A percentile compares a stretch with the other conserved stretches of the same genome.
These are phyloP conservation scores for Verticillium longisporum DNA, from an alignment of 2,329 filamentous ascomycete species.

Conservation along the genomic window DNA sequence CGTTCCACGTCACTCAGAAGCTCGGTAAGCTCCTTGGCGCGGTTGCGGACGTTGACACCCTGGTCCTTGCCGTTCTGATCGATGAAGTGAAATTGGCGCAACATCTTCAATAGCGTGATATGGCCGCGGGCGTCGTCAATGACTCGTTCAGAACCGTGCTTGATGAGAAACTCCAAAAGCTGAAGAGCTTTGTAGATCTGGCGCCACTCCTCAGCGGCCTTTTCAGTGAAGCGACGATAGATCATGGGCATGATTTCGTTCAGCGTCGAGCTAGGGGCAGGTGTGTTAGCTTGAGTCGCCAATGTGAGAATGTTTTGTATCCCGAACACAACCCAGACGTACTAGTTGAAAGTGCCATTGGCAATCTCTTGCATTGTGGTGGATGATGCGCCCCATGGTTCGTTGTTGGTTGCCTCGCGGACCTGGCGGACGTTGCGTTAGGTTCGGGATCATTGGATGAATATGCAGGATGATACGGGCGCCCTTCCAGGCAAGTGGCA, in stretches of 20 bases:
- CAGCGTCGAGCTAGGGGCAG: slow-evolving; percentile 66
- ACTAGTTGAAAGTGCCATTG: slow-evolving; percentile 98
- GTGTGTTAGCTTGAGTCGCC: neutral
- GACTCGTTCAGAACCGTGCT: slow-evolving; percentile 95
- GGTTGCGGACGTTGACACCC: slow-evolving; percentile 93
- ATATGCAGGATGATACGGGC: neutral
- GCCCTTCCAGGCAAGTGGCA: neutral
- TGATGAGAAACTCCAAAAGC: slow-evolving; percentile 92
- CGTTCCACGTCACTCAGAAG: slow-evolving; percentile 88
- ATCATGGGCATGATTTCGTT: slow-evolving; percentile 99
- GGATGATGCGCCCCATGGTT: slow-evolving; percentile 86
- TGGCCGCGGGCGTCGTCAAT: slow-evolving; percentile 96
- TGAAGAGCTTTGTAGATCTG: slow-evolving; percentile 99
- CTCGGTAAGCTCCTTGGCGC: slow-evolving; percentile 91
- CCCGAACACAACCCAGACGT: slow-evolving; percentile 25
- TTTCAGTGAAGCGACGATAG: slow-evolving; percentile 98
- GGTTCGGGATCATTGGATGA: slow-evolving; percentile 3
- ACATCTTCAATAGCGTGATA: slow-evolving; percentile 93
- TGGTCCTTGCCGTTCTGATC: slow-evolving; percentile 96
- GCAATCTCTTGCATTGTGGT: slow-evolving; percentile 96
- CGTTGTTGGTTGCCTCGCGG: slow-evolving; percentile 97
- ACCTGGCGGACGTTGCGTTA: slow-evolving; percentile 47
- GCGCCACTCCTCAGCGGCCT: slow-evolving; percentile 95
- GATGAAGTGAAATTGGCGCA: slow-evolving; percentile 97
- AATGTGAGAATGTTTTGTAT: neutral